Conservation (phyloP, 257 asterid genomes). For the Buddleja alternifolia region DNA sequence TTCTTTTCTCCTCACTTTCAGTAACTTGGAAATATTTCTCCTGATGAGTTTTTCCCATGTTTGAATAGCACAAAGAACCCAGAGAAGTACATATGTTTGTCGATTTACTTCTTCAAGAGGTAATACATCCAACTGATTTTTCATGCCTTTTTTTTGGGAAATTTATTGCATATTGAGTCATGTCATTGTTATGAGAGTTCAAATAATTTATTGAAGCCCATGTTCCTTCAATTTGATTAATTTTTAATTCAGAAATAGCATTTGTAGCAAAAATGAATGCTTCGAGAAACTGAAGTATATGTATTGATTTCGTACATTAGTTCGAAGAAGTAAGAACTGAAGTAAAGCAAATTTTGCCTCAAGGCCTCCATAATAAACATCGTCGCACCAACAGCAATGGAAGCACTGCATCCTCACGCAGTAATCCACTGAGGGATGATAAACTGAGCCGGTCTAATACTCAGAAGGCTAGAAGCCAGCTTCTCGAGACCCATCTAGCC, state of each 20-base stretch:
- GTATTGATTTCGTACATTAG: slow-evolving; percentile 46
- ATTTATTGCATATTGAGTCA: background rate
- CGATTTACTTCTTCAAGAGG: slow-evolving; percentile 93
- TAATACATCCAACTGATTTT: slow-evolving; percentile 28
- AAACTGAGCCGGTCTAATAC: slow-evolving; percentile 69
- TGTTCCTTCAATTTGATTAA: slow-evolving; percentile 2
- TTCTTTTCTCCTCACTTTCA: slow-evolving; percentile 1
- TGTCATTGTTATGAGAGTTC: slow-evolving; percentile 5
- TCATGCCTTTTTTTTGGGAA: slow-evolving; percentile 3
- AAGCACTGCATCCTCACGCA: slow-evolving; percentile 91
- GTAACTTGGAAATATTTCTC: slow-evolving; percentile 17
- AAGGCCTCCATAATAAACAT: slow-evolving; percentile 71
- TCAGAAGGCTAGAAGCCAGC: slow-evolving; percentile 95
- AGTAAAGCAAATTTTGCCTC: slow-evolving; percentile 80
- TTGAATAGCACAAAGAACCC: slow-evolving; percentile 91
- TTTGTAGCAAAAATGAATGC: background rate
- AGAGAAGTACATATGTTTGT: slow-evolving; percentile 99
- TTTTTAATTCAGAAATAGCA: background rate
- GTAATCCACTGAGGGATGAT: slow-evolving; percentile 92
- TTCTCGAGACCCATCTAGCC: slow-evolving; percentile 94
- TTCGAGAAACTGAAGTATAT: slow-evolving; percentile 20
- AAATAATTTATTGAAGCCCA: slow-evolving; percentile 6
- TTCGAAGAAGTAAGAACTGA: slow-evolving; percentile 59
- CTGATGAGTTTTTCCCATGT: slow-evolving; percentile 18
- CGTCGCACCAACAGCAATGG: slow-evolving; percentile 89